Evolutionary conservation across 2,329 filamentous ascomycete species (phyloP), one percentile per base, ranked within the genome.

Genomic region (Pyrenophora seminiperda): DNA sequence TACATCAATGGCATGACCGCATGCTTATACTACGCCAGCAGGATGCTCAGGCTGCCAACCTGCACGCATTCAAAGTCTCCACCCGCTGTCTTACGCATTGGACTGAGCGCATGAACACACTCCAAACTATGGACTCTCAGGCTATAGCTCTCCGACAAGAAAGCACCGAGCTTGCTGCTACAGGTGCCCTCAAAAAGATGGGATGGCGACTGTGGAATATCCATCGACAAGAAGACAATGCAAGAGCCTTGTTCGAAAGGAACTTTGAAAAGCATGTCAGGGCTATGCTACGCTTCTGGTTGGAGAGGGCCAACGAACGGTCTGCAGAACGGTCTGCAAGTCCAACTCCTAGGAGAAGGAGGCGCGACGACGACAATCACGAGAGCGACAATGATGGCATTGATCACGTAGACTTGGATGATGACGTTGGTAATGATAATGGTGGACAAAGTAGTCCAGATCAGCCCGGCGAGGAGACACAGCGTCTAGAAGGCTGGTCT

Each of bases 121-220:
- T 71, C 10, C 62, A 71, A 4, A 56, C 57, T 0, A 54, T 75
- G 46, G 65, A 74, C 2, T 44, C 75, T 18, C 75, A 78, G 61
- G 82, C 82, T 10, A 51, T 72, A 3, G 66, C 72, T 1, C 73
- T 82, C 29, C 65, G 76, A 41, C 75, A 77, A 19, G 73, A 80
- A 49, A 77, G 76, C 33, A 69, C 78, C 4, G 75, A 80, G 10
- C 70, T 75, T 18, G 68, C 77, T 3, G 78, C 81, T 11, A 73
- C 75, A 9, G 71, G 70, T 11, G 75, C 75, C 18, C 70, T 85
- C 48, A 82, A 81, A 62, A 82, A 78, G 59, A 70, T 85, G n/a
- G 82, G 81, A 44, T 80, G 84, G 69, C 77, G 77, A 6, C 71
- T 81, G 2, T 85, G 85, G 69, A 81, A 83, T 32, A 70, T 82